Evolutionary conservation across 768 basidiomycete genomes (phyloP), one percentile per base, ranked within the genome.

Genomic region (Collybia mongolica): DNA sequence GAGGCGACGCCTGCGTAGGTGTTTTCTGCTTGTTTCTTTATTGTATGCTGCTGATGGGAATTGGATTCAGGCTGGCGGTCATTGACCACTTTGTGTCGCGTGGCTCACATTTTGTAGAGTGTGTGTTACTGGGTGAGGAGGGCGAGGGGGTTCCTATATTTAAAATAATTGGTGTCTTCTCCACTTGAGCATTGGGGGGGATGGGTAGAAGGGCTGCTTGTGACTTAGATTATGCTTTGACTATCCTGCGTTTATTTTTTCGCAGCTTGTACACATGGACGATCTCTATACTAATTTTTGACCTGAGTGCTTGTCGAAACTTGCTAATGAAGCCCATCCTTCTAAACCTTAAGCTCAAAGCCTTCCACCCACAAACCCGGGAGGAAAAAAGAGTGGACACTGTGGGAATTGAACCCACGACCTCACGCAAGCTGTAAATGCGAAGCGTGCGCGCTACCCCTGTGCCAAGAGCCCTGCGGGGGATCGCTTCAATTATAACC

Each of bases 81-180:
- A 98, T 98, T 56, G 97, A 99, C 68, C 83, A 81, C 53, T 81
- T 71, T 53, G 97, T 99, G 24, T 65, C 84, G n/a, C 74, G 81
- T 32, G 96, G 97, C 2, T 88, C 91, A 38, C 97, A 99, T 67
- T 98, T 79, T 65, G 89, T 97, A 52, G 94, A 98, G 63, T 99
- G 96, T 66, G 71, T 86, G 65, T 69, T 97, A 38, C 59, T 88
- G 59, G 96, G 96, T 2, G 91, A 94, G 63, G 93, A 96, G 61
- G 93, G 93, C 1, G 72, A 82, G 60, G 73, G 74, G 46, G 86
- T 94, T 6, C 81, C 87, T 6, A 72, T 82, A 39, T 98, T 98
- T 78, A 96, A 90, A 72, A 84, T 98, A 55, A 79, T 97, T 28
- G 96, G 96, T 36, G 77, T 98, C 56, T 97, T 94, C 65, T 72